These are phyloP conservation scores for Nakazawaea wickerhamii DNA, from an alignment of 805 yeast genomes.

Conservation along the genomic window DNA sequence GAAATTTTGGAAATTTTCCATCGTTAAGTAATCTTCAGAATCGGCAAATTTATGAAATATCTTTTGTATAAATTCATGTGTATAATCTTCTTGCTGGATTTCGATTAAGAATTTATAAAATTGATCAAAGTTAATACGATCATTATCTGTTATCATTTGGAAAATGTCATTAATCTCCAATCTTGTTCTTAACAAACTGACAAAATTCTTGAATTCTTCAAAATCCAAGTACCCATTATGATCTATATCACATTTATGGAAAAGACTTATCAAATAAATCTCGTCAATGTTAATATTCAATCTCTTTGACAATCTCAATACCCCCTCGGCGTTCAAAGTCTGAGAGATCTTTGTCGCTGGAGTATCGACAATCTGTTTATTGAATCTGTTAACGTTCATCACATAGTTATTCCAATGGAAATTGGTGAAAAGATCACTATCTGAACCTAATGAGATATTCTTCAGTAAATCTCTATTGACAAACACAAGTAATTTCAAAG, in stretches of 20 bases:
- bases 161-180: constrained; percentile 55
- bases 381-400: constrained; percentile 24
- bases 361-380: constrained; percentile 23
- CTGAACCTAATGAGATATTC: constrained; percentile 46
- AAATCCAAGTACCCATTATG: constrained; percentile 53
- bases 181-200: constrained; percentile 58
- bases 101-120: constrained; percentile 40
- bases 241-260: constrained; percentile 47
- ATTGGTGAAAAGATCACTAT: constrained; percentile 36
- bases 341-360: constrained; percentile 25
- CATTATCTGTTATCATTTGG: constrained; percentile 23
- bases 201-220: constrained; percentile 71
- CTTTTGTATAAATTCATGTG: constrained; percentile 24
- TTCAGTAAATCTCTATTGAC: constrained; percentile 59
- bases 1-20: constrained; percentile 26
- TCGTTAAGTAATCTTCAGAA: constrained; percentile 16
- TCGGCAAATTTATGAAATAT: constrained; percentile 34
- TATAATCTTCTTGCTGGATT: constrained; percentile 42
- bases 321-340: constrained; percentile 56
- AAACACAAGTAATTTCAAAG: constrained; percentile 48
- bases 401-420: constrained; percentile 58
- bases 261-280: constrained; percentile 42
- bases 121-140: constrained; percentile 22
- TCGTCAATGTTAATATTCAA: constrained; percentile 69
- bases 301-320: constrained; percentile 56